phyloP scores from a whole-genome alignment of 305 asterid species.

The Solanum aculeatissimum region DNA sequence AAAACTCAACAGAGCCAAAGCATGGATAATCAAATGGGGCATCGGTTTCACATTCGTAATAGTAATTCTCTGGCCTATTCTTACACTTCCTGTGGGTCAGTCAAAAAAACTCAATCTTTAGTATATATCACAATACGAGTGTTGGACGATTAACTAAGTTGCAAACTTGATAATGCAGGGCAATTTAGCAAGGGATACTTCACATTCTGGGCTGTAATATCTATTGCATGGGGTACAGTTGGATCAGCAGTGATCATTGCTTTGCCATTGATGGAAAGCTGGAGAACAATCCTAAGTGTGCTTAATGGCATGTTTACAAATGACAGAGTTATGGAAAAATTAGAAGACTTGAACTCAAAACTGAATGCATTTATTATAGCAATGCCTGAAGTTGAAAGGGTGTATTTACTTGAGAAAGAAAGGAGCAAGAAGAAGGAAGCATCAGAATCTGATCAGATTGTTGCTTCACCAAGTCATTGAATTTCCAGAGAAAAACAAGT shows the following conservation, averaged over 20 bases:
- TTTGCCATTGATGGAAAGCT: conserved; percentile 64
- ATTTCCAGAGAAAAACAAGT: background rate
- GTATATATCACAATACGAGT: background rate
- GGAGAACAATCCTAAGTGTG: conserved; percentile 57
- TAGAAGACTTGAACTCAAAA: conserved; percentile 59
- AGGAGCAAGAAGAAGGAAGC: conserved; percentile 47
- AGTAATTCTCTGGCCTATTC: conserved; percentile 67
- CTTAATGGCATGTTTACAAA: conserved; percentile 76
- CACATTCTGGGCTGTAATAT: conserved; percentile 83
- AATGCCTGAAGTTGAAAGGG: conserved; percentile 69
- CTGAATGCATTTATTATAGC: conserved; percentile 45
- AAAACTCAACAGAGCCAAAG: conserved; percentile 49
- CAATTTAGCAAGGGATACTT: conserved; percentile 74
- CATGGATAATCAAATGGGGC: conserved; percentile 87
- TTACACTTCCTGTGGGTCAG: conserved; percentile 79
- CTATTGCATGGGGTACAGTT: conserved; percentile 81
- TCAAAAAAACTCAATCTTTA: background rate
- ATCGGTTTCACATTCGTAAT: conserved; percentile 60
- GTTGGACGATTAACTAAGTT: background rate
- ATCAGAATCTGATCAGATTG: conserved; percentile 25
- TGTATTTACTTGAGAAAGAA: conserved; percentile 51
- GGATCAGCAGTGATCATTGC: conserved; percentile 71
- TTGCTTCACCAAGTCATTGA: background rate
- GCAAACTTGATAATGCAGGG: conserved; percentile 24
- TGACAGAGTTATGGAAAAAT: conserved; percentile 59